Conservation (phyloP, 768 basidiomycete species). For the Boletus reticulatus region DNA sequence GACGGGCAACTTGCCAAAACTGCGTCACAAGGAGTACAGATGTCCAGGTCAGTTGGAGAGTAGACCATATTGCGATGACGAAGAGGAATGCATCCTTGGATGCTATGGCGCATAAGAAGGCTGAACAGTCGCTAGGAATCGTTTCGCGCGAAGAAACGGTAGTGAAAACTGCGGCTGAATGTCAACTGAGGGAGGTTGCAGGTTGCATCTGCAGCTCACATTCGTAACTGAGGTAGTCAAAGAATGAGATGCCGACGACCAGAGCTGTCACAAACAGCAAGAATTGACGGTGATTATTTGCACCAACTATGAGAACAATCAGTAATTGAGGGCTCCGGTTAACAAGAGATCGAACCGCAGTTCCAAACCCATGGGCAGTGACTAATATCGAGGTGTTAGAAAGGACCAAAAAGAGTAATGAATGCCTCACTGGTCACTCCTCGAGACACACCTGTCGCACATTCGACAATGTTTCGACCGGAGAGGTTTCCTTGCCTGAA, state of each 20-base stretch:
- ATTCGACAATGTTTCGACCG: constrained; percentile 94
- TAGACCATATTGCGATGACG: constrained; percentile 78
- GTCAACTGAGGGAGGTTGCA: not conserved
- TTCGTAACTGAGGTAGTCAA: constrained; percentile 80
- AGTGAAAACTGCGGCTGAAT: constrained; percentile 50
- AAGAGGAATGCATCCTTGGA: constrained; percentile 82
- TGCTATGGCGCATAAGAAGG: constrained; percentile 63
- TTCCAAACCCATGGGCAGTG: constrained; percentile 99
- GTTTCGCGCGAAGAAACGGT: constrained; percentile 25
- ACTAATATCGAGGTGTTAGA: constrained; percentile 39
- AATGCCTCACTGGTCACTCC: constrained; percentile 84
- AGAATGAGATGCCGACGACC: constrained; percentile 74
- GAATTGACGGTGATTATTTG: constrained; percentile 95
- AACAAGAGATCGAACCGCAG: constrained; percentile 59
- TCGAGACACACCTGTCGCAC: constrained; percentile 85
- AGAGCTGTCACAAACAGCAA: constrained; percentile 87
- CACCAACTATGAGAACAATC: constrained; percentile 59
- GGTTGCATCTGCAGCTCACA: constrained; percentile 50
- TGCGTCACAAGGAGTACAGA: constrained; percentile 81
- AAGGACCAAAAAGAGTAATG: not conserved
- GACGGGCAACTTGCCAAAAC: constrained; percentile 87
- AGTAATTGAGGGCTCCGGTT: not conserved
- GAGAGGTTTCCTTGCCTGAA: constrained; percentile 80
- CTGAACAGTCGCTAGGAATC: constrained; percentile 18
- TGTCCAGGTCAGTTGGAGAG: constrained; percentile 96